Base-by-base conservation (phyloP, 352 stramenopile genomes). In the Paralagenidium karlingii region DNA sequence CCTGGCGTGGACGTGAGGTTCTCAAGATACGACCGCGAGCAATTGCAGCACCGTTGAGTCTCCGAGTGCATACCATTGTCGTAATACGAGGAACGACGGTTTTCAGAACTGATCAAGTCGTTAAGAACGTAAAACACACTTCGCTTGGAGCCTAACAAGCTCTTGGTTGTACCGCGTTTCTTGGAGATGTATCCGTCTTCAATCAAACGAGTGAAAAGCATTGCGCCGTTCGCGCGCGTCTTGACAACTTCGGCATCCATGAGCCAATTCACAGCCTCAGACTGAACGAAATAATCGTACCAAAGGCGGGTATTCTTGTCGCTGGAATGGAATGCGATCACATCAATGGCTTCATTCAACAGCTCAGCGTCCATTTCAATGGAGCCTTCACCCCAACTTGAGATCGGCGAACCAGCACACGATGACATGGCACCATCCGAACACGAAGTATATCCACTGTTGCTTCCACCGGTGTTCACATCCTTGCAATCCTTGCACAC, bases 231-330 rank as follows among this genome's bases (percentile, higher is more conserved):
- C 21, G 54, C 68, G 45, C 76, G 73, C 41, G 61, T 84, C 34
- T 58, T 53, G 51, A 79, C 69, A 19, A 85, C 55, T 10, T 60
- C 62, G 24, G 61, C 65, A 40, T 90, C 76, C 38, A 76, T 58
- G 29, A 90, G 68, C 73, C 76, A 90, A 47, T 64, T 87, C 43
- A 90, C 73, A 12, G 76, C 73, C 38, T 90, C 76, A 10, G 73
- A 87, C 50, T 87, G 69, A 38, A 87, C 68, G 39, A 90, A 89
- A 54, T 85, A 85, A 45, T 82, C 63, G 63, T 85, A 88, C 55
- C 63, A 66, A 24, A 88, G 45, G 42, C 69, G 73, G n/a, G 64
- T 77, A 34, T 70, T 58, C 51, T 89, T 89, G 38, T 77, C 46
- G 11, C 44, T 65, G 34, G 76, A 82, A 26, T 81, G 58, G 8